Conservation (phyloP, 106 monocot genomes). For the Dioscorea dumetorum region DNA sequence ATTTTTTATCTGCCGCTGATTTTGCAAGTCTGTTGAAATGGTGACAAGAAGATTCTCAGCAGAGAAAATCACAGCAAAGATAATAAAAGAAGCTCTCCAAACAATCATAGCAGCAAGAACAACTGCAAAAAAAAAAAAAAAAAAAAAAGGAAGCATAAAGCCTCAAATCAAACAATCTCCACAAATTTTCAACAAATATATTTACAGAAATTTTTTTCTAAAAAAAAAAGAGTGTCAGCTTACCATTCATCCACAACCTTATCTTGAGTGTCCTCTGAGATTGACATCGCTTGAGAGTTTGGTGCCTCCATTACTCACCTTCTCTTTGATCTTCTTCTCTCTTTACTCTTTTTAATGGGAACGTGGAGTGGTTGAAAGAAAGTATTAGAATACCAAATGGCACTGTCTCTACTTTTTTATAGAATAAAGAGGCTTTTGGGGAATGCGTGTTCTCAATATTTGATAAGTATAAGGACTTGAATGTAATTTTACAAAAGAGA, state of each 20-base stretch:
- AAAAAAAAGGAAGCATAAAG: neutral
- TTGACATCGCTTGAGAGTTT: slow-evolving; percentile 14
- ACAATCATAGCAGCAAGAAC: slow-evolving; percentile 10
- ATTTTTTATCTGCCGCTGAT: too few relatives aligned
- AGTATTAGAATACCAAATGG: too few relatives aligned
- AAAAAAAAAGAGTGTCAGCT: neutral
- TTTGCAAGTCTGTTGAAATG: too few relatives aligned
- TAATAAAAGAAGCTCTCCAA: neutral
- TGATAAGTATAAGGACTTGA: too few relatives aligned
- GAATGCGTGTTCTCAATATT: too few relatives aligned
- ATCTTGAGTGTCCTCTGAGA: slow-evolving; percentile 11
- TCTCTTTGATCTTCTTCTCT: too few relatives aligned
- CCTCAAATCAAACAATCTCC: neutral
- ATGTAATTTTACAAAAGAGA: too few relatives aligned
- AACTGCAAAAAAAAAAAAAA: neutral
- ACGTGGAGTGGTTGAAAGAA: too few relatives aligned
- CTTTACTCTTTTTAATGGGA: too few relatives aligned
- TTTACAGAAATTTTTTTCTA: too few relatives aligned
- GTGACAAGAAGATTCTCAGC: neutral
- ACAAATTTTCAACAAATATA: neutral
- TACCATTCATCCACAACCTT: neutral
- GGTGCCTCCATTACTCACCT: slow-evolving; percentile 16
- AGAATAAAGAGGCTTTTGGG: too few relatives aligned
- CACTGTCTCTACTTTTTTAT: too few relatives aligned
- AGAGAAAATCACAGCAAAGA: slow-evolving; percentile 4